Base-by-base conservation (phyloP, 495 filamentous ascomycete genomes). In the Hypoxylon rickii region DNA sequence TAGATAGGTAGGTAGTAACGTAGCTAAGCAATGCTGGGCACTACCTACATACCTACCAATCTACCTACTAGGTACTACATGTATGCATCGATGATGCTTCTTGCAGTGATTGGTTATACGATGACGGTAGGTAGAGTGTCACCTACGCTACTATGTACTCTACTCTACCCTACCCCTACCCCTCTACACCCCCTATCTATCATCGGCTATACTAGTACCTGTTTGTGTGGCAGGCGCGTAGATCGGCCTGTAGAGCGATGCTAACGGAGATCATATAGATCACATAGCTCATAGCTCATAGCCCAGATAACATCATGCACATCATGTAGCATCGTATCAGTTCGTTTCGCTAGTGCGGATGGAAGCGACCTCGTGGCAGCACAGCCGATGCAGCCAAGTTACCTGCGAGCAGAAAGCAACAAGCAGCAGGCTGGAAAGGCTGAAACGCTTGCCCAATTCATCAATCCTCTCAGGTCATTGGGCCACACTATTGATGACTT, bases 311-410 rank as follows among this genome's bases (percentile, higher is more conserved):
- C 24, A 10, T 29, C n/a, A n/a, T n/a, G n/a, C n/a, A n/a, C n/a
- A n/a, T n/a, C n/a, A n/a, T n/a, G n/a, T n/a, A n/a, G 18, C 34
- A 38, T 63, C 48, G 44, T 57, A 63, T 49, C 53, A 54, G 49
- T 12, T 26, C 38, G 20, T 34, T 37, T 53, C 38, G 48, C 53
- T 57, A 57, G 59, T 52, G 49, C 59, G 49, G 53, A 43, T 49
- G 49, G 48, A 57, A 19, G 43, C 43, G 39, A 57, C 53, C 59
- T 63, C 59, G 59, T 63, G 59, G 59, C 59, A 58, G 32, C 38
- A 57, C 48, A 59, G 21, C 38, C 49, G 47, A 53, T 53, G 52
- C 53, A 63, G 17, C 48, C 47, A 58, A 51, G 55, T 51, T 58
- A 47, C 34, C 34, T 36, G 21, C 41, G 21, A 42, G 32, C 43